A percentile compares a stretch with the other conserved stretches of the same genome.
These are phyloP conservation scores for Gossypium sturtianum DNA, from an alignment of 345 rosid species.

Conservation along the genomic window DNA sequence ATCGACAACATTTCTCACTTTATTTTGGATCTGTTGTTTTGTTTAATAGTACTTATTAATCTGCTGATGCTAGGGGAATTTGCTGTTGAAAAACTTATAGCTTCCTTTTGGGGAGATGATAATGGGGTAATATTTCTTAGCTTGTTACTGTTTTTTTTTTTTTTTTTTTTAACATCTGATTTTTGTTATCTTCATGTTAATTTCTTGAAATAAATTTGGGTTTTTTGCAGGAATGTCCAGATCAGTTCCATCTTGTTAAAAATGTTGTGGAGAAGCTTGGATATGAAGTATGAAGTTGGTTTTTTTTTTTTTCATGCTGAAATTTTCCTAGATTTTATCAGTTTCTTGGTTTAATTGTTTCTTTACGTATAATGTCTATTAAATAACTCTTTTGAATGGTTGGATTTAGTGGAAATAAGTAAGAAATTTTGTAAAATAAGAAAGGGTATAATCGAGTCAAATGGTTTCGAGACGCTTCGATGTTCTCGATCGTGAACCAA, in stretches of 20 bases:
- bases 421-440: neutral
- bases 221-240: conserved; percentile 55
- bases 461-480: neutral
- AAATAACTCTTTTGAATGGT: neutral
- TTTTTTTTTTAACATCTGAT: neutral
- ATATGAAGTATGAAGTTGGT: conserved; percentile 43
- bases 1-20: neutral
- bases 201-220: neutral
- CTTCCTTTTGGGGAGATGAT: conserved; percentile 29
- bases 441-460: neutral
- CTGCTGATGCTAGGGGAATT: conserved; percentile 49
- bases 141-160: neutral
- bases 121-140: conserved; percentile 35
- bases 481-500: neutral
- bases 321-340: neutral
- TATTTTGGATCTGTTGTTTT: neutral
- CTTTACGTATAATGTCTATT: neutral
- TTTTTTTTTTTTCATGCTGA: conserved; percentile 5
- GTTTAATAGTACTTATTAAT: conserved; percentile 15
- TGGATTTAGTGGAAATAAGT: no score
- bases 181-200: neutral
- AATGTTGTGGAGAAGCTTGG: conserved; percentile 58
- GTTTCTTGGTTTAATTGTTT: neutral
- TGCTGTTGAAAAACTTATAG: conserved; percentile 61
- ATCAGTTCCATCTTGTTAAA: conserved; percentile 63